Percentiles rank a stretch among this genome's conserved stretches.
Evolutionary conservation across 495 filamentous ascomycete genomes (phyloP).

Genomic region (Chaetomidium leptoderma): DNA sequence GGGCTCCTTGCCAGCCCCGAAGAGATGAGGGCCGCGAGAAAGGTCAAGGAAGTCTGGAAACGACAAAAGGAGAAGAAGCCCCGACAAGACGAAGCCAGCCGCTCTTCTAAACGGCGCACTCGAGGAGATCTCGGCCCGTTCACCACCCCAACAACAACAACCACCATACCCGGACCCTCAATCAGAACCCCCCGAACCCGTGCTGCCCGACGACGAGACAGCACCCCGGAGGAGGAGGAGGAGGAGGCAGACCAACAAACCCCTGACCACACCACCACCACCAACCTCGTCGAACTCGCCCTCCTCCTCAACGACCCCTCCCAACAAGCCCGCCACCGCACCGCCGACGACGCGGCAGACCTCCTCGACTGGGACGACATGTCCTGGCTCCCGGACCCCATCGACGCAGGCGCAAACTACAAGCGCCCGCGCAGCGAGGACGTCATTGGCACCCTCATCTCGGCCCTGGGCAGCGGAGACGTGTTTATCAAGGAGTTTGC

Average conservation of each 20-base stretch:
- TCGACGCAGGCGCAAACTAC: conserved; percentile 90
- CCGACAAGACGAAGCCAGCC: neutral
- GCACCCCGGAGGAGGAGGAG: conserved; percentile 11
- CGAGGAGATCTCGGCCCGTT: conserved; percentile 6
- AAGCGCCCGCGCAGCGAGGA: conserved; percentile 82
- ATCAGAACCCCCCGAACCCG: conserved; percentile 7
- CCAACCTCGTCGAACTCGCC: conserved; percentile 59
- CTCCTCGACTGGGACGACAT: conserved; percentile 84
- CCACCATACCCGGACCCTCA: neutral
- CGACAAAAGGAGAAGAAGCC: conserved; percentile 10
- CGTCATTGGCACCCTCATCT: conserved; percentile 86
- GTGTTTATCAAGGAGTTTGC: conserved; percentile 93
- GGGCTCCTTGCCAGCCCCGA: conserved; percentile 72
- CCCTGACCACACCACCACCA: neutral
- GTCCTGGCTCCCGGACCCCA: conserved; percentile 85
- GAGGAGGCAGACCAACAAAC: neutral
- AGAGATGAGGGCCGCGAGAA: conserved; percentile 32
- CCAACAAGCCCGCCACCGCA: conserved; percentile 35
- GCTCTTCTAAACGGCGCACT: neutral
- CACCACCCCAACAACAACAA: conserved; percentile 10
- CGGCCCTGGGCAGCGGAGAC: conserved; percentile 78
- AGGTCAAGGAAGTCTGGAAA: conserved; percentile 38
- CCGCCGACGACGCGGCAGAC: conserved; percentile 57
- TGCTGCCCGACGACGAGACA: neutral
- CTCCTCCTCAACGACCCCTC: conserved; percentile 64